Evolutionary conservation across 2,329 filamentous ascomycete species (phyloP).

Genomic region (Cryphonectria nitschkei): DNA sequence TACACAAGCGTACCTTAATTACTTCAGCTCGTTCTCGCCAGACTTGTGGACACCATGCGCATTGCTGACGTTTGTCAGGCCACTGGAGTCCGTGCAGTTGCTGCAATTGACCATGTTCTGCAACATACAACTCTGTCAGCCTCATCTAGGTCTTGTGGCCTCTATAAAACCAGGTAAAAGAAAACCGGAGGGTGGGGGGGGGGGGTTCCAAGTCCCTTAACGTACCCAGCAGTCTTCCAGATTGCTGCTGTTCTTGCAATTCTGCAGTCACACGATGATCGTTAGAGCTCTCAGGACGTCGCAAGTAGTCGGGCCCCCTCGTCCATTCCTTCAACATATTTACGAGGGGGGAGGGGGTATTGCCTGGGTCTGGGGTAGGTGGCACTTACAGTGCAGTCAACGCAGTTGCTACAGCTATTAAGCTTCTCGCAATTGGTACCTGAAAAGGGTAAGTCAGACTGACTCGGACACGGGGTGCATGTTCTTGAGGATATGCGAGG

Average conservation of each 20-base stretch:
- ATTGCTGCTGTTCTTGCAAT: constrained; percentile 21
- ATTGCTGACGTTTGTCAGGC: constrained; percentile 20
- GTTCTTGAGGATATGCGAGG: neutral
- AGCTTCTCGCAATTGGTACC: constrained; percentile 3
- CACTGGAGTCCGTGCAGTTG: constrained; percentile 26
- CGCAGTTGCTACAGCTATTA: constrained; percentile 4
- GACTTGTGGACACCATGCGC: constrained; percentile 18
- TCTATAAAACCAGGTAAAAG: neutral
- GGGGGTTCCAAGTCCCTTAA: neutral
- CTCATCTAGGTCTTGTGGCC: neutral
- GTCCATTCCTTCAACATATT: neutral
- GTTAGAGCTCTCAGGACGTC: neutral
- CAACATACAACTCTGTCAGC: neutral
- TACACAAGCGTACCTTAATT: constrained; percentile 3
- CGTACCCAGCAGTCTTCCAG: constrained; percentile 17
- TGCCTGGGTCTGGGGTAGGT: too few relatives aligned
- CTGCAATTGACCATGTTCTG: constrained; percentile 23
- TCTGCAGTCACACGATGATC: neutral
- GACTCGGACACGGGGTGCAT: neutral
- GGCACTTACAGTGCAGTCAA: neutral
- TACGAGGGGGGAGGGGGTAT: neutral
- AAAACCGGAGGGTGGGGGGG: too few relatives aligned
- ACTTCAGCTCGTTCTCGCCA: constrained; percentile 15
- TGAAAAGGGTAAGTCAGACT: neutral
- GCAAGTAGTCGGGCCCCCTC: neutral